Conservation (phyloP, 2,329 filamentous ascomycete species). For the Clonostachys rhizophaga region DNA sequence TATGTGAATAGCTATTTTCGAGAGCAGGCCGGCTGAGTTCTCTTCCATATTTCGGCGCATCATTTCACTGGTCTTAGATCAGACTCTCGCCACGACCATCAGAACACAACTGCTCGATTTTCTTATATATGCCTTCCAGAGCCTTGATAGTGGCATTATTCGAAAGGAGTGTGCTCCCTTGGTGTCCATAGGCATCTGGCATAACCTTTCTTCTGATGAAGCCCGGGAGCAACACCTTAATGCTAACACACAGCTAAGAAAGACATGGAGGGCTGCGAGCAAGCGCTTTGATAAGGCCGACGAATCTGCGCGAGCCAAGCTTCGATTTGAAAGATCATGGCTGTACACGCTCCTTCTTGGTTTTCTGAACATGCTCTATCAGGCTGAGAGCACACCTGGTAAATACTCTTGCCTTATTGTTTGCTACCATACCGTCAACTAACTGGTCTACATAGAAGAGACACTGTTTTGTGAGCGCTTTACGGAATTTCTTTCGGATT, state of each 20-base stretch:
- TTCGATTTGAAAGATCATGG: conserved; percentile 93
- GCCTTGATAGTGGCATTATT: conserved; percentile 80
- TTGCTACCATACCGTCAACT: neutral
- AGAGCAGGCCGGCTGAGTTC: conserved; percentile 74
- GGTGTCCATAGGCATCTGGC: conserved; percentile 93
- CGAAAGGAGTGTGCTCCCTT: conserved; percentile 95
- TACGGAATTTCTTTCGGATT: conserved; percentile 81
- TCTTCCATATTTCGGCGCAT: conserved; percentile 85
- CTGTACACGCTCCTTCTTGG: conserved; percentile 81
- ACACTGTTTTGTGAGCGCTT: conserved; percentile 89
- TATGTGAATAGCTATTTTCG: conserved; percentile 59
- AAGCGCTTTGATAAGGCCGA: conserved; percentile 89
- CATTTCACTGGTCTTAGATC: conserved; percentile 78
- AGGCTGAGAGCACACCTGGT: conserved; percentile 41
- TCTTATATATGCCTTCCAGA: conserved; percentile 89
- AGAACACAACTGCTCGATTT: conserved; percentile 84
- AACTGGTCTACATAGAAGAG: conserved; percentile 43
- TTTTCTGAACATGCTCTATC: conserved; percentile 72
- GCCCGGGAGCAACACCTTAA: conserved; percentile 70
- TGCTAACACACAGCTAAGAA: conserved; percentile 69
- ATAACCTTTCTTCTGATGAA: conserved; percentile 78
- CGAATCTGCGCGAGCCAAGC: conserved; percentile 67
- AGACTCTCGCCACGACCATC: conserved; percentile 59
- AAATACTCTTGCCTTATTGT: conserved; percentile 7
- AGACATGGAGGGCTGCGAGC: conserved; percentile 82